Base-by-base conservation (phyloP, 1,284 basidiomycete genomes). In the Austroboletus niveus region DNA sequence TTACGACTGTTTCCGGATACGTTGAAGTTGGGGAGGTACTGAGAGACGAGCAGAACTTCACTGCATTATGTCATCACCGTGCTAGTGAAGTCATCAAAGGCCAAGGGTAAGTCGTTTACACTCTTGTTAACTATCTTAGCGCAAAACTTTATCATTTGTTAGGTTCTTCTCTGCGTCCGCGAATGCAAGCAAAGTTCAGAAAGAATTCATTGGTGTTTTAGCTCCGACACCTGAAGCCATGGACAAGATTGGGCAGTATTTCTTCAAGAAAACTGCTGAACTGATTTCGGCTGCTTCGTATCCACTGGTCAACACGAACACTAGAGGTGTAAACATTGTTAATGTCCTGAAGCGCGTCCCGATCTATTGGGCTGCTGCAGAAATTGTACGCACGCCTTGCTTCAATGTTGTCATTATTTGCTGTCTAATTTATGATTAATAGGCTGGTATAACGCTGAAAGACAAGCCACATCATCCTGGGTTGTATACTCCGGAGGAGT, bases 361-460 rank as follows among this genome's bases (percentile, higher is more conserved):
- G 7, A 69, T 89, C 32, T 70, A 79, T 56, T 91, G 87, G 85
- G 81, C 75, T 29, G 82, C 85, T 4, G 74, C 74, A 27, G 82
- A 89, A 49, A 69, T 92, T 43, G 89, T 89, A 54, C 45, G 84
- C 73, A 11, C 29, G 2, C 12, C 41, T 20, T 44, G 11, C 8
- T 17, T 24, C 31, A 15, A 22, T 22, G 34, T 6, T 1, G 24
- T 31, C 15, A n/a, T 12, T 31, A 10, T 38, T 35, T 45, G n/a
- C 11, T 24, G 20, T 32, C 51, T 58, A 1, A 63, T 30, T 9
- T 14, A 7, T 36, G 44, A 38, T 45, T 30, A 9, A 38, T 30
- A 90, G 88, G 83, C 80, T 59, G 89, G 89, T 15, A 82, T 94
- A 45, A 69, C 76, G n/a, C 72, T 94, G 52, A 91, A 89, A 71